These are phyloP conservation scores for Naematelia aurantialba DNA, from an alignment of 768 basidiomycete genomes.

Conservation along the genomic window DNA sequence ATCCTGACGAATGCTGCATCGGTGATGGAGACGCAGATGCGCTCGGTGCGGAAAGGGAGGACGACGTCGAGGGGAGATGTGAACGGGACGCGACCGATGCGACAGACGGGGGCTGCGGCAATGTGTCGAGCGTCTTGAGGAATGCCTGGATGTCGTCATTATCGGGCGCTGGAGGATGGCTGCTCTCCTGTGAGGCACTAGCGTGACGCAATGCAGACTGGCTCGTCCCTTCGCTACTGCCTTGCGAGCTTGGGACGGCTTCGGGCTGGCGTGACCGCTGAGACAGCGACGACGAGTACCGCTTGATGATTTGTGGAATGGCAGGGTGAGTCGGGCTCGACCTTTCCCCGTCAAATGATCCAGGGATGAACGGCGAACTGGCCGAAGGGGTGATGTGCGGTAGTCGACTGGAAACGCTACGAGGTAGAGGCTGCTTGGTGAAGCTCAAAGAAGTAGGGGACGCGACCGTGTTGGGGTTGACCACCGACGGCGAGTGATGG, in stretches of 20 bases:
- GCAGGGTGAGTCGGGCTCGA: conserved; percentile 9
- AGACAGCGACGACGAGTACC: conserved; percentile 44
- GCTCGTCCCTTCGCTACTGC: conserved; percentile 30
- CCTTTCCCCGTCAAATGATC: conserved; percentile 29
- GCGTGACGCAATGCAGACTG: conserved; percentile 17
- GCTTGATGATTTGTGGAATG: conserved; percentile 38
- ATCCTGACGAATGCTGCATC: conserved; percentile 10
- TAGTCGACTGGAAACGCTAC: conserved; percentile 32
- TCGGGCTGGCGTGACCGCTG: conserved; percentile 21
- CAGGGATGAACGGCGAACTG: conserved; percentile 41
- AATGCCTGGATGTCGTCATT: conserved; percentile 48
- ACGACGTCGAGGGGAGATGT: conserved; percentile 41
- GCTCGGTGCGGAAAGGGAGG: conserved; percentile 36
- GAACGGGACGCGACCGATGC: conserved; percentile 31
- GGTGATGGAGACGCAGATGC: conserved; percentile 22
- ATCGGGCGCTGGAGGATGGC: conserved; percentile 24
- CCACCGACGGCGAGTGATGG: conserved; percentile 12
- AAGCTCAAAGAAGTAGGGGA: conserved; percentile 39
- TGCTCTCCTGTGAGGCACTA: conserved; percentile 24
- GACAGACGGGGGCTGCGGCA: conserved; percentile 44
- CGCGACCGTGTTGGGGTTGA: conserved; percentile 9
- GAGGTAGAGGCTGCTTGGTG: conserved; percentile 31
- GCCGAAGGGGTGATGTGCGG: conserved; percentile 20
- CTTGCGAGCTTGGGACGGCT: conserved; percentile 16
- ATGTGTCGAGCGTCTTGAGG: conserved; percentile 44